Conservation (phyloP, 2,329 filamentous ascomycete genomes). For the Esteya vermicola region DNA sequence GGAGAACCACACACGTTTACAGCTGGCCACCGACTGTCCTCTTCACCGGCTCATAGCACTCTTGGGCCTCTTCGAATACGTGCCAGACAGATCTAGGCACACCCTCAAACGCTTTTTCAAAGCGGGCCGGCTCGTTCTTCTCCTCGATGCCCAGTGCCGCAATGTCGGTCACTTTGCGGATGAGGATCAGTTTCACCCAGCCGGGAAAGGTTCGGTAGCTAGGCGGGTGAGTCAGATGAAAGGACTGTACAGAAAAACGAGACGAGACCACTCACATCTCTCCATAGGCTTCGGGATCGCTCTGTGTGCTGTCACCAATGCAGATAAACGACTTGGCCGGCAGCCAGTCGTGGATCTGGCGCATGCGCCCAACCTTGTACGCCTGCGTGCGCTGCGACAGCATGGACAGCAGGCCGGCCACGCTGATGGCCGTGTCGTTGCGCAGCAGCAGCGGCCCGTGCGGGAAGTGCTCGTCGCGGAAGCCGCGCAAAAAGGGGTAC, state of each 20-base stretch:
- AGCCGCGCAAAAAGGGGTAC: slow-evolving; percentile 70
- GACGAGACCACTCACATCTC: slow-evolving; percentile 42
- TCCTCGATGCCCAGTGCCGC: slow-evolving; percentile 54
- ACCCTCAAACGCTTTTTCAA: slow-evolving; percentile 68
- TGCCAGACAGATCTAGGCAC: slow-evolving; percentile 61
- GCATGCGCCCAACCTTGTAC: slow-evolving; percentile 74
- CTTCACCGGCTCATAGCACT: slow-evolving; percentile 35
- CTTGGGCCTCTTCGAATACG: slow-evolving; percentile 65
- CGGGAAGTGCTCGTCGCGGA: slow-evolving; percentile 58
- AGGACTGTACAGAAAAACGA: not conserved
- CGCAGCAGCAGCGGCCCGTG: slow-evolving; percentile 71
- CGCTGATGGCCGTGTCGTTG: slow-evolving; percentile 73
- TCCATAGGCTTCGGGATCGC: slow-evolving; percentile 80
- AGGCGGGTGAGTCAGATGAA: not conserved
- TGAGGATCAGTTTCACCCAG: slow-evolving; percentile 75
- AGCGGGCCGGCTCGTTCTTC: slow-evolving; percentile 61
- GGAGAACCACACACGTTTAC: too few relatives aligned
- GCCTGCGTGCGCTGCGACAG: slow-evolving; percentile 68
- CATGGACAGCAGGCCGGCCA: slow-evolving; percentile 64
- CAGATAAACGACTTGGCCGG: slow-evolving; percentile 67
- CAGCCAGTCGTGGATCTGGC: slow-evolving; percentile 65
- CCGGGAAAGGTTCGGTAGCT: slow-evolving; percentile 50
- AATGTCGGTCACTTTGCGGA: slow-evolving; percentile 69
- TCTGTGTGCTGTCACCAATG: slow-evolving; percentile 84
- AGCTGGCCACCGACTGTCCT: slow-evolving; percentile 8